Base-by-base conservation (phyloP, 306 rosid species). In the Quercus wislizeni region DNA sequence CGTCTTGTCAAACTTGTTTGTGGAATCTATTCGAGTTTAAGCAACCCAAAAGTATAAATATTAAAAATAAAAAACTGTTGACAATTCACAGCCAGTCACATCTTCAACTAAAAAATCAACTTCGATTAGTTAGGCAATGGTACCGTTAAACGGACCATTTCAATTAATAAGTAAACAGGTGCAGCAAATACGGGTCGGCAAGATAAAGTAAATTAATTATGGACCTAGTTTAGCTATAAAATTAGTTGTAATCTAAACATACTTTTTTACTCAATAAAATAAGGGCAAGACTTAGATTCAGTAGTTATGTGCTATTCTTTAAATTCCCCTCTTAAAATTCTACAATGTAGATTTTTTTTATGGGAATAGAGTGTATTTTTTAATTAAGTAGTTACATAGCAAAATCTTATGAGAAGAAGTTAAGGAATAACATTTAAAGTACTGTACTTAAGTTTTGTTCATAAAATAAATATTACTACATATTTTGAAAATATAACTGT, bases 301-400 rank as follows among this genome's bases (percentile, higher is more conserved):
- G 0, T 5, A 35, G 0, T 35, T 35, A 35, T 0, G 5, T 0
- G 0, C 0, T 5, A 0, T 35, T 35, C 0, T 0, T 35, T 35
- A 5, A 0, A 0, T 35, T 35, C 1, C 0, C 0, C 8, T 35
- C 2, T 35, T 35, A 35, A 35, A 1, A 35, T 35, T 35, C 0
- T 5, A 35, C 5, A 0, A 35, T 35, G 41, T 5, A 35, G 0
- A 35, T 35, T 35, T 35, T 30, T 33, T 33, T 0, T 33, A 7
- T 33, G 6, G 0, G 0, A 33, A 33, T 0, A 0, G 1, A 33
- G 1, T 33, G 5, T 33, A 0, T 33, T 33, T 33, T 33, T 33
- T 33, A 33, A 33, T 33, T 33, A 33, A 5, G 1, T 33, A 33
- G 7, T 0, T 1, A 5, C 1, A 33, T 5, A 1, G 0, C 7